A percentile compares a stretch with the other conserved stretches of the same genome.
phyloP scores from a whole-genome alignment of 345 rosid genomes.

The Balakata baccata region DNA sequence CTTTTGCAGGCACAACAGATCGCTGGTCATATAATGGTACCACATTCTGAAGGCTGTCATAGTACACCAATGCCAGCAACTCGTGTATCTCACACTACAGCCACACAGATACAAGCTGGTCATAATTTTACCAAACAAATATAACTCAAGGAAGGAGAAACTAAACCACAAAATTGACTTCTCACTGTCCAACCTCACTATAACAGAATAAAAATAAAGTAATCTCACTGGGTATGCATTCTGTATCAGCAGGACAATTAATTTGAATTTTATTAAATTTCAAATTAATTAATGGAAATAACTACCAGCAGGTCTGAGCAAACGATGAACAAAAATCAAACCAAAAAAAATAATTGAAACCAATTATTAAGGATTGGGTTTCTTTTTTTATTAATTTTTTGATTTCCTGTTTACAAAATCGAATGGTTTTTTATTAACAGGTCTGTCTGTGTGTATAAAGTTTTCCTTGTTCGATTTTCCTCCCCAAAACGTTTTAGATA shows the following conservation, averaged over 20 bases:
- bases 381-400: too few species aligned
- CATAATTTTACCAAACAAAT: conserved; percentile 4
- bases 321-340: too few species aligned
- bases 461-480: too few species aligned
- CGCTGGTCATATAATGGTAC: conserved; percentile 92
- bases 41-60: conserved; percentile 97
- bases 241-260: neutral
- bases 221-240: neutral
- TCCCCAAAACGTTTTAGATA: too few species aligned
- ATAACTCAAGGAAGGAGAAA: neutral
- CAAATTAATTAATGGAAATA: conserved; percentile 4
- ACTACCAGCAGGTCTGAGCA: neutral
- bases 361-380: too few species aligned
- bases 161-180: neutral
- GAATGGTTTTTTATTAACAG: too few species aligned
- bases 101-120: conserved; percentile 29
- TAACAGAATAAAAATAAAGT: neutral
- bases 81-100: conserved; percentile 88
- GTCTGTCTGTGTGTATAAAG: too few species aligned
- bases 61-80: conserved; percentile 89
- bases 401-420: too few species aligned
- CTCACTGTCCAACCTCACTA: neutral
- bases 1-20: conserved; percentile 67
- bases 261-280: neutral
- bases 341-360: too few species aligned